Evolutionary conservation across 169 alveolate species (phyloP).

Genomic region (Eimeria sp.): DNA sequence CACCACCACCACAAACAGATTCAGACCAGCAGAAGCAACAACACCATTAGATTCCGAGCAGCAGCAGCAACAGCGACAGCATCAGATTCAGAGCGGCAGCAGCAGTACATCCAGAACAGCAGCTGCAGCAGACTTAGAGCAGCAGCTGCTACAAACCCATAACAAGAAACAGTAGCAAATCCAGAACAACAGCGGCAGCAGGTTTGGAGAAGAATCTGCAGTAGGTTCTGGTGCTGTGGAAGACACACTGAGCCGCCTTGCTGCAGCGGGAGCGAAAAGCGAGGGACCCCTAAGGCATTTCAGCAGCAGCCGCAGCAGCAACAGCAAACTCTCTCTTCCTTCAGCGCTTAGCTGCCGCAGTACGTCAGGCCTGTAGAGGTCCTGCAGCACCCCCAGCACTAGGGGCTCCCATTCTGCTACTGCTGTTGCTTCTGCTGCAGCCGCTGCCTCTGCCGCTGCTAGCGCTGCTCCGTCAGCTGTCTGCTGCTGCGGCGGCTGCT

Average conservation of each 20-base stretch:
- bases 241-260: neutral
- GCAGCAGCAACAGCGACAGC: conserved; percentile 55
- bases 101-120: neutral
- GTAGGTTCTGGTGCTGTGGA: conserved; percentile 17
- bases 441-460: conserved; percentile 13
- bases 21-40: too few relatives aligned
- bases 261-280: conserved; percentile 30
- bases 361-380: neutral
- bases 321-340: conserved; percentile 5
- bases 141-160: conserved; percentile 23
- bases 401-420: conserved; percentile 36
- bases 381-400: conserved; percentile 39
- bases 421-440: conserved; percentile 18
- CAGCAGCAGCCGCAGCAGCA: conserved; percentile 11
- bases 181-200: conserved; percentile 26
- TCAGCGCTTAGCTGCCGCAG: neutral
- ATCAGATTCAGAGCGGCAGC: neutral
- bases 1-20: neutral
- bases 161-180: neutral
- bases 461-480: conserved; percentile 10
- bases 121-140: neutral
- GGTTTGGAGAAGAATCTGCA: neutral
- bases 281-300: conserved; percentile 36
- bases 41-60: neutral
- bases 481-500: conserved; percentile 1